Evolutionary conservation across 345 rosid genomes (phyloP).

Genomic region (Psidium guajava): DNA sequence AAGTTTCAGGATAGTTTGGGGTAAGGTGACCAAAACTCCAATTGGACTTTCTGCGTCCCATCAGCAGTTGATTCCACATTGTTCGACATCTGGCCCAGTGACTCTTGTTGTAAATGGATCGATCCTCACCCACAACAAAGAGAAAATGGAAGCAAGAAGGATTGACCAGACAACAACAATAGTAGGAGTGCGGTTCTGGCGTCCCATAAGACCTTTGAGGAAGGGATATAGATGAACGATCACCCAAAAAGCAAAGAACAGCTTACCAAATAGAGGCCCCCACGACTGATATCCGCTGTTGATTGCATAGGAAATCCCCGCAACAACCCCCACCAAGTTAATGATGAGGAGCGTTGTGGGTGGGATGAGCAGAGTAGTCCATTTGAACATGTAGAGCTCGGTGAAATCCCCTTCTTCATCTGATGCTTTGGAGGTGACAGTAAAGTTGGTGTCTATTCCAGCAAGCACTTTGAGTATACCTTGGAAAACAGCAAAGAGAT

Average conservation of each 20-base stretch:
- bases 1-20: background rate
- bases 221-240: constrained; percentile 82
- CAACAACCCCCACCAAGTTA: constrained; percentile 82
- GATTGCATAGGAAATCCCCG: constrained; percentile 76
- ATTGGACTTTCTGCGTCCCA: background rate
- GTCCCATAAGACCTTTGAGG: constrained; percentile 93
- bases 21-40: background rate
- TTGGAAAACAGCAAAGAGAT: constrained; percentile 80
- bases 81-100: constrained; percentile 55
- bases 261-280: constrained; percentile 88
- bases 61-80: constrained; percentile 83
- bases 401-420: constrained; percentile 79
- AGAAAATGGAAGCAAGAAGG: constrained; percentile 82
- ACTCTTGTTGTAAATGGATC: constrained; percentile 82
- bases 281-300: constrained; percentile 83
- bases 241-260: constrained; percentile 93
- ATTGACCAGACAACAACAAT: constrained; percentile 90
- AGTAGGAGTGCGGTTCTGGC: constrained; percentile 87
- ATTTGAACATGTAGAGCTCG: constrained; percentile 79
- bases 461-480: constrained; percentile 87
- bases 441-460: constrained; percentile 85
- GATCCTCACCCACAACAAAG: constrained; percentile 74
- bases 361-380: constrained; percentile 92
- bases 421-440: constrained; percentile 82
- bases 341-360: constrained; percentile 80